Evolutionary conservation across 768 basidiomycete genomes (phyloP), one percentile per base, ranked within the genome.

Genomic region (Agaricus sinodeliciosus): DNA sequence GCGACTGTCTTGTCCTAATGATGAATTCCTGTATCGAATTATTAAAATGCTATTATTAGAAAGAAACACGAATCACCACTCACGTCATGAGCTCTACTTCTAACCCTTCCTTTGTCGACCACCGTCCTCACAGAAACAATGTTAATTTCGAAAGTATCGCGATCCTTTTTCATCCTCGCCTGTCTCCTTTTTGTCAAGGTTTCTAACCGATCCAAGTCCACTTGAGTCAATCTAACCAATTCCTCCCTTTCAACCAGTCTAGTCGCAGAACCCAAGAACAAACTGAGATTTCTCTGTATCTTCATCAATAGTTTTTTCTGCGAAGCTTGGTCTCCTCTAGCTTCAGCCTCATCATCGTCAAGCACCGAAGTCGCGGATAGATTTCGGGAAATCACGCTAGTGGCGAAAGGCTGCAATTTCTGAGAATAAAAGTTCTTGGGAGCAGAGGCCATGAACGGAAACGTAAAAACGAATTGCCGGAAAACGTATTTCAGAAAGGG

Each of bases 401-500:
- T 82, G 50, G 94, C 76, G 66, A 98, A 98, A 0, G 95, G 94
- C 69, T 98, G 95, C 3, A 99, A 80, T 67, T 99, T 98, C 55
- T 85, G 82, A 1, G 89, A 84, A 71, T 95, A 99, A 69, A 99
- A 98, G 60, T 90, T 81, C 60, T 86, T 81, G 0, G 93, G 94
- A 0, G 94, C 94, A 1, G 86, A 73, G 44, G 83, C 81, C 67
- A 99, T 83, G 74, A 99, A 96, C 12, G 96, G 96, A 64, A 99
- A 98, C 0, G 94, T 89, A 52, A 97, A 77, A 54, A 97, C 78
- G 63, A 93, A 97, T 66, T 94, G 91, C 49, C 87, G 84, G 66
- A 98, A 94, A 59, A 95, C 77, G 69, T 87, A 96, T 19, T 84
- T 79, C 56, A 97, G 72, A 65, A 99, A 86, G 3, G 95, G 95